phyloP scores from a whole-genome alignment of 2,329 filamentous ascomycete species.

The Claviceps sp. region DNA sequence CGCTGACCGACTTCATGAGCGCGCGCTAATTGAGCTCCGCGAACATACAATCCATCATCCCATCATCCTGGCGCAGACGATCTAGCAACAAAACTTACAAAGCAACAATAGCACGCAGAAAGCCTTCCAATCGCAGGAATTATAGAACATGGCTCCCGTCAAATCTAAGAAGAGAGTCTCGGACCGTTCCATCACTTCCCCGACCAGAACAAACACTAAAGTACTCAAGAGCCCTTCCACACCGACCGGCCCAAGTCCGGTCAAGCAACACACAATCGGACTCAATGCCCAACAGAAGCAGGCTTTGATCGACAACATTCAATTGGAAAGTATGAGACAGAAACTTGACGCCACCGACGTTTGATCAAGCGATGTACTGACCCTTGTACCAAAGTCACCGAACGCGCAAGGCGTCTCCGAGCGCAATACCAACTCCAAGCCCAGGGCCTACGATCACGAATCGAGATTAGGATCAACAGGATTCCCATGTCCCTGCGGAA shows the following conservation, averaged over 20 bases:
- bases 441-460: slow-evolving; percentile 68
- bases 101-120: neutral
- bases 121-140: neutral
- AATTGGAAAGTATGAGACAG: slow-evolving; percentile 60
- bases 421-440: slow-evolving; percentile 84
- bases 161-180: slow-evolving; percentile 24
- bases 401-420: slow-evolving; percentile 74
- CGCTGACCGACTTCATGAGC: slow-evolving; percentile 9
- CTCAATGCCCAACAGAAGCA: slow-evolving; percentile 67
- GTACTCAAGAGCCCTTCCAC: slow-evolving; percentile 22
- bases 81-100: neutral
- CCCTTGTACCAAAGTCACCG: slow-evolving; percentile 48
- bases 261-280: slow-evolving; percentile 45
- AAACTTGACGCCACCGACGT: neutral
- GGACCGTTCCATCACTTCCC: slow-evolving; percentile 9
- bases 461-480: slow-evolving; percentile 87
- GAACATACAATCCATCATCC: neutral
- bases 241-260: slow-evolving; percentile 39
- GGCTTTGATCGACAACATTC: slow-evolving; percentile 75
- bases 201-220: slow-evolving; percentile 10
- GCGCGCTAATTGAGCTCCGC: neutral
- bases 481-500: slow-evolving; percentile 71
- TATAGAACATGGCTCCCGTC: slow-evolving; percentile 30
- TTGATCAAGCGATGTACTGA: neutral
- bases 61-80: neutral